These are phyloP conservation scores for Phyllosticta capitalensis DNA, from an alignment of 2,329 filamentous ascomycete genomes.

Conservation along the genomic window DNA sequence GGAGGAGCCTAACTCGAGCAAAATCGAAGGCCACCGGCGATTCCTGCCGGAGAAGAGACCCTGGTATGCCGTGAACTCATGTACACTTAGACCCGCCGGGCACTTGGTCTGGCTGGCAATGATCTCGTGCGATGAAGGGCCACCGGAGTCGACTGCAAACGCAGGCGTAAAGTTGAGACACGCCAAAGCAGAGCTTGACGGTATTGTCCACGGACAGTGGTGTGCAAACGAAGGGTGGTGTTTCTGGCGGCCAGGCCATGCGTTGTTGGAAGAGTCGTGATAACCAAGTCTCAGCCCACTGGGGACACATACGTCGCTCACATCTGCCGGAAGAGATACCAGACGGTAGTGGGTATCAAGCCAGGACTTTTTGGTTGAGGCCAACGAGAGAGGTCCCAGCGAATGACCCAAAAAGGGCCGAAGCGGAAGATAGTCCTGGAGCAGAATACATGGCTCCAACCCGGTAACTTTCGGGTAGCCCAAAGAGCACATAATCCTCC, in stretches of 20 bases:
- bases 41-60: conserved; percentile 37
- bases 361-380: conserved; percentile 39
- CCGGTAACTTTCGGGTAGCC: conserved; percentile 16
- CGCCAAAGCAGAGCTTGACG: conserved; percentile 29
- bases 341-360: conserved; percentile 40
- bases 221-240: conserved; percentile 35
- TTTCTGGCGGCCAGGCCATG: conserved; percentile 29
- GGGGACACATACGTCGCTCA: conserved; percentile 36
- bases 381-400: conserved; percentile 26
- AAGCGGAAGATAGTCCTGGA: conserved; percentile 28
- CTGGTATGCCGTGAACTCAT: conserved; percentile 48
- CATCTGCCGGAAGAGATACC: conserved; percentile 31
- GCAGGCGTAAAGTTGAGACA: conserved; percentile 17
- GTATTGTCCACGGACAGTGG: conserved; percentile 34
- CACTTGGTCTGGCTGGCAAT: conserved; percentile 43
- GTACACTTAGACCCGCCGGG: conserved; percentile 36
- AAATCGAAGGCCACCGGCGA: conserved; percentile 40
- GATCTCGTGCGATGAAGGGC: conserved; percentile 46
- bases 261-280: conserved; percentile 32
- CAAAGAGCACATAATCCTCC: conserved; percentile 35
- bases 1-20: conserved; percentile 43
- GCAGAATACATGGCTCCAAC: conserved; percentile 16
- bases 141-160: conserved; percentile 22
- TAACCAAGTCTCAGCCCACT: conserved; percentile 41
- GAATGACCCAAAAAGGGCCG: conserved; percentile 14